phyloP scores from a whole-genome alignment of 1,284 basidiomycete species.

The Fomitopsis palustris region DNA sequence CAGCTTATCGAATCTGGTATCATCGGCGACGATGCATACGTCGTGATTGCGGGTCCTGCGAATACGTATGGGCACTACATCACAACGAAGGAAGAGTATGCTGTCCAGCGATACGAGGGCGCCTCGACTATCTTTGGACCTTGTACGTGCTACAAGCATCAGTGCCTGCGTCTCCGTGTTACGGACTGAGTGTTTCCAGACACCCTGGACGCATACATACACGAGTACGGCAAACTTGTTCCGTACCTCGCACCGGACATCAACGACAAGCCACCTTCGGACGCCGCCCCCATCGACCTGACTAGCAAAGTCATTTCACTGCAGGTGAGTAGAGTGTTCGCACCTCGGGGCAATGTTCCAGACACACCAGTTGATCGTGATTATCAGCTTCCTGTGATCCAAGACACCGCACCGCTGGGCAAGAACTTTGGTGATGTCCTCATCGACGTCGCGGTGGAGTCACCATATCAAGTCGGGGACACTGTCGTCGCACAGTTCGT shows the following conservation, averaged over 20 bases:
- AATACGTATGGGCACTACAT: slow-evolving; percentile 81
- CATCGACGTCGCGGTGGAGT: slow-evolving; percentile 49
- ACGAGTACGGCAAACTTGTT: slow-evolving; percentile 69
- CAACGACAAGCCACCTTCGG: slow-evolving; percentile 48
- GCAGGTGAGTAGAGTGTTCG: slow-evolving; percentile 42
- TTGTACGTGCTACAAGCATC: slow-evolving; percentile 39
- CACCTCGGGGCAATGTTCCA: not conserved
- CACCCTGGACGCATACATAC: slow-evolving; percentile 77
- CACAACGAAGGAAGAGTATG: slow-evolving; percentile 73
- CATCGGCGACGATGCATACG: slow-evolving; percentile 63
- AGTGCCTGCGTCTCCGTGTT: not conserved
- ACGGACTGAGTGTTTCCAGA: slow-evolving; percentile 34
- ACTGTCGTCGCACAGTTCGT: slow-evolving; percentile 66
- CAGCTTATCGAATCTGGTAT: slow-evolving; percentile 61
- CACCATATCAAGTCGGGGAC: slow-evolving; percentile 52
- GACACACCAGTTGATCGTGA: not conserved
- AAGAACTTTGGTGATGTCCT: slow-evolving; percentile 66
- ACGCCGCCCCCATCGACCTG: slow-evolving; percentile 65
- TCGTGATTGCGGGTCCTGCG: slow-evolving; percentile 76
- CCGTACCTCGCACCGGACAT: slow-evolving; percentile 54
- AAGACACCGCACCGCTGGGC: slow-evolving; percentile 55
- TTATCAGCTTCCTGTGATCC: slow-evolving; percentile 54
- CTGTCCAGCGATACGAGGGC: slow-evolving; percentile 78
- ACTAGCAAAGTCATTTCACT: slow-evolving; percentile 66
- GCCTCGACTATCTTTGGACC: slow-evolving; percentile 79